phyloP scores from a whole-genome alignment of 768 basidiomycete species.

The Gautieria morchelliformis region DNA sequence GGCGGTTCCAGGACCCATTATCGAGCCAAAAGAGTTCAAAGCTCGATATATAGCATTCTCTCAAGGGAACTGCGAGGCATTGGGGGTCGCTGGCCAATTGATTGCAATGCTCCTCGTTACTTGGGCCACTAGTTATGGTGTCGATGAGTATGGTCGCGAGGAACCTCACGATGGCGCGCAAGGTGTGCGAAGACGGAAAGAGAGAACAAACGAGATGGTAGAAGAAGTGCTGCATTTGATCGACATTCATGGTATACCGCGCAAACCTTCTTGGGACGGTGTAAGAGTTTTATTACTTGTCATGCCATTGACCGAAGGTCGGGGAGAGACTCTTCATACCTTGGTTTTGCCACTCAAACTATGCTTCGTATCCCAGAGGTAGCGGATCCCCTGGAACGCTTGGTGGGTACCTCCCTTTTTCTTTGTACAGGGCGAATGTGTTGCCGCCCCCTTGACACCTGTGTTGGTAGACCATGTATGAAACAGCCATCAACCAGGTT shows the following conservation, averaged over 20 bases:
- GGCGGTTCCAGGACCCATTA: slow-evolving; percentile 57
- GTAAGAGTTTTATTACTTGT: slow-evolving; percentile 70
- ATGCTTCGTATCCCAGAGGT: slow-evolving; percentile 24
- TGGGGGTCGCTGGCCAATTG: slow-evolving; percentile 67
- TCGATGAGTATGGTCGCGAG: slow-evolving; percentile 68
- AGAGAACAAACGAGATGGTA: slow-evolving; percentile 57
- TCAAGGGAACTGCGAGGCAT: slow-evolving; percentile 44
- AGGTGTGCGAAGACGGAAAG: slow-evolving; percentile 35
- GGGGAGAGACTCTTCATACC: slow-evolving; percentile 11
- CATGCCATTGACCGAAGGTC: slow-evolving; percentile 79
- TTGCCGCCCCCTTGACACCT: background rate
- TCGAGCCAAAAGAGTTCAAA: slow-evolving; percentile 73
- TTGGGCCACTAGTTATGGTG: slow-evolving; percentile 86
- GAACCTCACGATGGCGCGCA: slow-evolving; percentile 22
- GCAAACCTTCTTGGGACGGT: slow-evolving; percentile 82
- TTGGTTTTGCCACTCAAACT: background rate
- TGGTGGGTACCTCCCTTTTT: slow-evolving; percentile 21
- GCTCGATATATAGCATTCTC: slow-evolving; percentile 59
- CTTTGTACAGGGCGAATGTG: background rate
- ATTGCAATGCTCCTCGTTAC: slow-evolving; percentile 73
- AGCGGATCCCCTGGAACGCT: slow-evolving; percentile 34
- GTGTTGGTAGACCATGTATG: slow-evolving; percentile 53
- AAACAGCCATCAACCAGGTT: slow-evolving; percentile 75
- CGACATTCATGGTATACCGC: slow-evolving; percentile 68
- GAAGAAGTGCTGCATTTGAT: slow-evolving; percentile 71